Evolutionary conservation across 495 filamentous ascomycete genomes (phyloP).

Genomic region (Lasiosphaeria miniovina): DNA sequence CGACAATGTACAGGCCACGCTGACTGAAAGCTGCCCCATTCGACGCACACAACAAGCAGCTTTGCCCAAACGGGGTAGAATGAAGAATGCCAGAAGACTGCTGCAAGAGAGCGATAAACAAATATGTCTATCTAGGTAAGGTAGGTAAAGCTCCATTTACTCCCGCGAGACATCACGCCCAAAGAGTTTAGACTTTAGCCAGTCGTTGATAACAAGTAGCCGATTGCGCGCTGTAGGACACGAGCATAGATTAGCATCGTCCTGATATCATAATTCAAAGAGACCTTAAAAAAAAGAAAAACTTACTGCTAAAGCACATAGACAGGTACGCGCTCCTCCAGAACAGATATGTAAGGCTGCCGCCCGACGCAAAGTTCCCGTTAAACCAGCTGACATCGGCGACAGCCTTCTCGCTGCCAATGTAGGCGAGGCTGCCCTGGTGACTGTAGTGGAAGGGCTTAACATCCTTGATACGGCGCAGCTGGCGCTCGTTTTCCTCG

Average conservation of each 20-base stretch:
- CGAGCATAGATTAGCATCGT: not conserved
- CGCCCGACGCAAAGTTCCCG: constrained; percentile 87
- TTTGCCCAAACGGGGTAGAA: no score
- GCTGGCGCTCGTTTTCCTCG: constrained; percentile 76
- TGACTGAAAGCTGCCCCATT: no score
- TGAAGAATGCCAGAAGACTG: constrained; percentile 8
- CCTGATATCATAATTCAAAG: not conserved
- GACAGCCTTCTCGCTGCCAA: constrained; percentile 95
- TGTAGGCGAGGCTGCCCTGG: constrained; percentile 95
- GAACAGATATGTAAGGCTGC: constrained; percentile 83
- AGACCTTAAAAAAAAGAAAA: constrained; percentile 1
- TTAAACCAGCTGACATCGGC: constrained; percentile 97
- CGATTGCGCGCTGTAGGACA: constrained; percentile 70
- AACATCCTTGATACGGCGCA: constrained; percentile 85
- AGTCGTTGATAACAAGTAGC: constrained; percentile 87
- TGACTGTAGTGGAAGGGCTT: constrained; percentile 98
- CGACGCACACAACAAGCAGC: no score
- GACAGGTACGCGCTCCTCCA: constrained; percentile 96
- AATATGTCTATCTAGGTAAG: no score
- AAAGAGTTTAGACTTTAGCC: constrained; percentile 92
- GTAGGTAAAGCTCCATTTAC: constrained; percentile 44
- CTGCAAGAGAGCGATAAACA: not conserved
- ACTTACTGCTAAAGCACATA: constrained; percentile 99
- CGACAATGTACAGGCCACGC: no score
- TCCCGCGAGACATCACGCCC: constrained; percentile 94